These are phyloP conservation scores for Bigelowiella natans DNA, from an alignment of 78 protist species.

Conservation along the genomic window DNA sequence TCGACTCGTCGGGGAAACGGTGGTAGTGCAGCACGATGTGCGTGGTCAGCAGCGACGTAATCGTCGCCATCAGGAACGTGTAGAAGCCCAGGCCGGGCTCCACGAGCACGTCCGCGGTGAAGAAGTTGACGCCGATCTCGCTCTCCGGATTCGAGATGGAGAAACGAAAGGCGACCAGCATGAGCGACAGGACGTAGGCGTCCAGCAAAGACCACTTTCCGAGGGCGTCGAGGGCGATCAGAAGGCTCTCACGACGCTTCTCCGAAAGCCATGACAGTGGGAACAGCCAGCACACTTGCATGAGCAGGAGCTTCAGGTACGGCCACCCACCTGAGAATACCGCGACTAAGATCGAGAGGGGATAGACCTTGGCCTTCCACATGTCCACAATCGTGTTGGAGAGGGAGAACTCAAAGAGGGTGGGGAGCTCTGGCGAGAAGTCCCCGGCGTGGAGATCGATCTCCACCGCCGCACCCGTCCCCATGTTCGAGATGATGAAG, in stretches of 20 bases:
- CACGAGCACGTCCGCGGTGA: constrained; percentile 20
- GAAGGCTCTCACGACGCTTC: not conserved
- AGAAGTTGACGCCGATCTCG: not conserved
- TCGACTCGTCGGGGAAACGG: not conserved
- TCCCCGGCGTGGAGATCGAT: not conserved
- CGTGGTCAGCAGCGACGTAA: constrained; percentile 5
- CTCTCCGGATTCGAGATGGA: not conserved
- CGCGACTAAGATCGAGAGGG: constrained; percentile 27
- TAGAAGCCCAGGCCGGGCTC: constrained; percentile 24
- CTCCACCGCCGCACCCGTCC: not conserved
- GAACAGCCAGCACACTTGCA: constrained; percentile 19
- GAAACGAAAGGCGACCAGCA: constrained; percentile 40
- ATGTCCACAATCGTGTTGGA: constrained; percentile 37
- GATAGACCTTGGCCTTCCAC: constrained; percentile 41
- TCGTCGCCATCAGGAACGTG: constrained; percentile 29
- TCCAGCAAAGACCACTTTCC: constrained; percentile 55
- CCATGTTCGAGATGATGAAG: not conserved
- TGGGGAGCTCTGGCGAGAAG: not conserved
- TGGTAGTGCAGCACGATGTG: constrained; percentile 20
- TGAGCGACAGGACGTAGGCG: constrained; percentile 22
- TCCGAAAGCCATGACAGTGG: not conserved
- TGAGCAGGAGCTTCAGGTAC: constrained; percentile 31
- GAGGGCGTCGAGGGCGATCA: constrained; percentile 28
- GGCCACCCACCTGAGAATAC: constrained; percentile 53
- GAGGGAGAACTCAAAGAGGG: constrained; percentile 31